Conservation (phyloP, 1,139 yeast genomes). For the Yamadazyma trypodendri region DNA sequence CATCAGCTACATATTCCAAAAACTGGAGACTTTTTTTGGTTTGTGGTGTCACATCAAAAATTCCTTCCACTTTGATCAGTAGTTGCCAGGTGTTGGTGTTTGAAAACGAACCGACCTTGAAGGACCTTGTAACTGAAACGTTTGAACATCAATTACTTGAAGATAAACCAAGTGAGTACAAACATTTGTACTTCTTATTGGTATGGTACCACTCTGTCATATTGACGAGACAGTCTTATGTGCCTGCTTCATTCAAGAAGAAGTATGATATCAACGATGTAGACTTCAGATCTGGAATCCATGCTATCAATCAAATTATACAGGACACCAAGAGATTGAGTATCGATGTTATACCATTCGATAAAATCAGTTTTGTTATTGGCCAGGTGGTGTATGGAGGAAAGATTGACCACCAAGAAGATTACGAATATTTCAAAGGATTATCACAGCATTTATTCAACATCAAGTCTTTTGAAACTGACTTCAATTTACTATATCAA, state of each 20-base stretch:
- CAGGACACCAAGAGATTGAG: constrained; percentile 19
- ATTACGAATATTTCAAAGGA: constrained; percentile 30
- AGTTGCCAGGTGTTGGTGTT: constrained; percentile 52
- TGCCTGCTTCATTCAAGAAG: constrained; percentile 62
- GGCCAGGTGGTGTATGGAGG: constrained; percentile 72
- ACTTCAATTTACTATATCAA: constrained; percentile 30
- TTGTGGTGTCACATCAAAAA: constrained; percentile 44
- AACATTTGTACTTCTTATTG: constrained; percentile 52
- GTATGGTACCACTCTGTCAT: constrained; percentile 72
- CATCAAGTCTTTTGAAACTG: constrained; percentile 23
- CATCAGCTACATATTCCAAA: constrained; percentile 17
- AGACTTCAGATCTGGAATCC: constrained; percentile 60
- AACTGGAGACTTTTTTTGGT: constrained; percentile 61
- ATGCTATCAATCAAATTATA: constrained; percentile 43
- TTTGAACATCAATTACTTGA: constrained; percentile 26
- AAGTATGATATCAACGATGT: constrained; percentile 69
- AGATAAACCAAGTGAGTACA: constrained; percentile 41
- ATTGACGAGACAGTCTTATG: constrained; percentile 56
- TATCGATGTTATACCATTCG: constrained; percentile 53
- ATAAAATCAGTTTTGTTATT: constrained; percentile 47
- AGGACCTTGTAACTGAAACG: constrained; percentile 45
- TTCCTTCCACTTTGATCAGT: constrained; percentile 55
- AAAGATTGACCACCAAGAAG: constrained; percentile 53
- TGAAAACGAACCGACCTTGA: constrained; percentile 65
- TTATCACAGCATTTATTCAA: constrained; percentile 29